Evolutionary conservation across 345 rosid genomes (phyloP).

Genomic region (Eucalyptus grandis): DNA sequence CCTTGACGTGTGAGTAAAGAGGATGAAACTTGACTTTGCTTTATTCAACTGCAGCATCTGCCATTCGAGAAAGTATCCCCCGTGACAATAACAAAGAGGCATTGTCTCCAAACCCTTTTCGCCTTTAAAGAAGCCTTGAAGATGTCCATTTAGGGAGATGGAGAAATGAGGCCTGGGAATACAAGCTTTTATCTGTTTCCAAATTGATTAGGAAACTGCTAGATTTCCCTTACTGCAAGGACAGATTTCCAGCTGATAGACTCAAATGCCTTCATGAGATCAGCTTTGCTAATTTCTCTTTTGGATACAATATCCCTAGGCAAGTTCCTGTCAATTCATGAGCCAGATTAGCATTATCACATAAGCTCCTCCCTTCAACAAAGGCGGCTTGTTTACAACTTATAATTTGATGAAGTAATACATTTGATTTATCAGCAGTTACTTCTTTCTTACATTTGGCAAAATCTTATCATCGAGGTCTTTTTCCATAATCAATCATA

Average conservation of each 20-base stretch:
- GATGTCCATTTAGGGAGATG: not conserved
- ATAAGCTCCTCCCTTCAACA: not conserved
- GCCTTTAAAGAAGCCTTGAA: not conserved
- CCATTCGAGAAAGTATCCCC: not conserved
- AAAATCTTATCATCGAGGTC: not conserved
- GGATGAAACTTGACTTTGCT: not conserved
- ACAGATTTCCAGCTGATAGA: not conserved
- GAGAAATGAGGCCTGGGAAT: not conserved
- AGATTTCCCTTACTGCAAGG: not conserved
- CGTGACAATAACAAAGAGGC: not conserved
- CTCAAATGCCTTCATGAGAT: not conserved
- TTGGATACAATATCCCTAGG: not conserved
- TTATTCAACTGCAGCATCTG: not conserved
- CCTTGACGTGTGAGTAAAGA: not conserved
- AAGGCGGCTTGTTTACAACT: not conserved
- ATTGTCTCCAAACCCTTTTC: not conserved
- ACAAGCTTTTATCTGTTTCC: not conserved
- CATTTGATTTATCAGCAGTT: not conserved
- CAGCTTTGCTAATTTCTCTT: not conserved
- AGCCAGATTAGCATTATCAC: not conserved
- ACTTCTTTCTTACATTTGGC: not conserved
- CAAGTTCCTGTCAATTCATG: not conserved
- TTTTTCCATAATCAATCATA: not conserved
- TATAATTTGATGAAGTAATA: not conserved
- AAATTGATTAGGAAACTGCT: not conserved